phyloP scores from a whole-genome alignment of 1,284 basidiomycete genomes.

The Pascua sp. region DNA sequence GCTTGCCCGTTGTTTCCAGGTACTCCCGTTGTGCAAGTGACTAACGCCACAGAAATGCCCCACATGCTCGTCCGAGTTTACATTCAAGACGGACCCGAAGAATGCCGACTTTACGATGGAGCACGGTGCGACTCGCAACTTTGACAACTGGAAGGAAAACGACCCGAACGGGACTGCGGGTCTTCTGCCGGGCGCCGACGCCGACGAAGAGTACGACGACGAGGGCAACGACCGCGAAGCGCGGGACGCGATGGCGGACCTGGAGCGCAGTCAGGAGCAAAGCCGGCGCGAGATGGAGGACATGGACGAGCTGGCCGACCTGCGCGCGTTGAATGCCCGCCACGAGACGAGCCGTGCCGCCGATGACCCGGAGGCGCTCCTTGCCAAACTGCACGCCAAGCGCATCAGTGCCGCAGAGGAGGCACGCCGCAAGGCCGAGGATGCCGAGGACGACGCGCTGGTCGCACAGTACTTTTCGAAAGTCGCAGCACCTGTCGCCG shows the following conservation, averaged over 20 bases:
- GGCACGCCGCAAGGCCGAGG: slow-evolving; percentile 55
- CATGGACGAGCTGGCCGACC: slow-evolving; percentile 91
- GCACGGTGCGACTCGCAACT: slow-evolving; percentile 89
- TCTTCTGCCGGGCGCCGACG: slow-evolving; percentile 44
- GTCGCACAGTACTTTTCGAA: slow-evolving; percentile 83
- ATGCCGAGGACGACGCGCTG: slow-evolving; percentile 87
- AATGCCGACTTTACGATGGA: slow-evolving; percentile 91
- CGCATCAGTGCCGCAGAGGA: slow-evolving; percentile 55
- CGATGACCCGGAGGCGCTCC: slow-evolving; percentile 36
- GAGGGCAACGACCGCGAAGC: slow-evolving; percentile 57
- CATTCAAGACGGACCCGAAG: slow-evolving; percentile 99
- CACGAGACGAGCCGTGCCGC: slow-evolving; percentile 71
- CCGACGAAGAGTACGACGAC: slow-evolving; percentile 56
- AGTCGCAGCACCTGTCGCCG: slow-evolving; percentile 46
- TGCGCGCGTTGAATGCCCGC: slow-evolving; percentile 76
- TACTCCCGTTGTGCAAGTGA: not conserved
- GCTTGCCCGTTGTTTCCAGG: slow-evolving; percentile 11
- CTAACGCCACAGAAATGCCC: slow-evolving; percentile 59
- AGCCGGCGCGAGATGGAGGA: slow-evolving; percentile 98
- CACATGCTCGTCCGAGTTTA: slow-evolving; percentile 93
- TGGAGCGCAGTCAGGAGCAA: slow-evolving; percentile 87
- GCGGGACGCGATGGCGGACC: slow-evolving; percentile 90
- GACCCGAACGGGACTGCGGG: slow-evolving; percentile 35
- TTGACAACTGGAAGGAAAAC: slow-evolving; percentile 58
- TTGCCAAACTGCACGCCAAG: slow-evolving; percentile 39